phyloP scores from a whole-genome alignment of 2,329 filamentous ascomycete species.

The Trichophaea hybrida region DNA sequence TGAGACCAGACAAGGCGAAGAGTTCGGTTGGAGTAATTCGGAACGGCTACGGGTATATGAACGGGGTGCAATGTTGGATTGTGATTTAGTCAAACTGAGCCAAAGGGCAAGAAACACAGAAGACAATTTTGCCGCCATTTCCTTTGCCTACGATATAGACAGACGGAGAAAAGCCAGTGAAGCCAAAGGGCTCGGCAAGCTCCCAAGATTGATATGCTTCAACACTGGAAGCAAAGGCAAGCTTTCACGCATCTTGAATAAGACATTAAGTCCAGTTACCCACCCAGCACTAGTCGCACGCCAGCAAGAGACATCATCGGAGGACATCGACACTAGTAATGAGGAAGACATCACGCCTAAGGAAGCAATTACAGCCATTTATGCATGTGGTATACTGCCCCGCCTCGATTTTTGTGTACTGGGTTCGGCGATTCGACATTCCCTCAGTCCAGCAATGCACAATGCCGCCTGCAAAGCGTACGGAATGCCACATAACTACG shows the following conservation, averaged over 20 bases:
- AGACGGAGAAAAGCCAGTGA: conserved; percentile 40
- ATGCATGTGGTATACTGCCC: conserved; percentile 51
- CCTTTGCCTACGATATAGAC: conserved; percentile 35
- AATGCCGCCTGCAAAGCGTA: conserved; percentile 51
- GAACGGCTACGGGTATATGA: conserved; percentile 45
- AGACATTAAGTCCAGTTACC: conserved; percentile 47
- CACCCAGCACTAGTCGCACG: conserved; percentile 37
- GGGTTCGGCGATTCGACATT: conserved; percentile 57
- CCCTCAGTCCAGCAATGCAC: conserved; percentile 65
- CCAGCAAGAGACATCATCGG: conserved; percentile 27
- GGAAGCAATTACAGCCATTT: conserved; percentile 51
- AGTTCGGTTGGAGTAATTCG: conserved; percentile 40
- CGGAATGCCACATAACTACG: conserved; percentile 55
- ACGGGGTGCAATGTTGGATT: conserved; percentile 43
- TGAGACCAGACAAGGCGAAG: conserved; percentile 30
- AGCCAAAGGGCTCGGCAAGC: conserved; percentile 29
- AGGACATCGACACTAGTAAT: conserved; percentile 6
- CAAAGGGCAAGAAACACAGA: conserved; percentile 43
- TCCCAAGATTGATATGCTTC: conserved; percentile 44
- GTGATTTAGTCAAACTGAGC: conserved; percentile 47
- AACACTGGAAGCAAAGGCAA: conserved; percentile 50
- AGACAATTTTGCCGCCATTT: conserved; percentile 41
- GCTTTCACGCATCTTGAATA: conserved; percentile 52
- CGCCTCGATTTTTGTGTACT: conserved; percentile 60
- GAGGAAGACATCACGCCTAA: conserved; percentile 39